Percentiles rank a stretch among this genome's conserved stretches.
Conservation (phyloP, 371 early-diverging fungal genomes). For the Mortierella sp. region DNA sequence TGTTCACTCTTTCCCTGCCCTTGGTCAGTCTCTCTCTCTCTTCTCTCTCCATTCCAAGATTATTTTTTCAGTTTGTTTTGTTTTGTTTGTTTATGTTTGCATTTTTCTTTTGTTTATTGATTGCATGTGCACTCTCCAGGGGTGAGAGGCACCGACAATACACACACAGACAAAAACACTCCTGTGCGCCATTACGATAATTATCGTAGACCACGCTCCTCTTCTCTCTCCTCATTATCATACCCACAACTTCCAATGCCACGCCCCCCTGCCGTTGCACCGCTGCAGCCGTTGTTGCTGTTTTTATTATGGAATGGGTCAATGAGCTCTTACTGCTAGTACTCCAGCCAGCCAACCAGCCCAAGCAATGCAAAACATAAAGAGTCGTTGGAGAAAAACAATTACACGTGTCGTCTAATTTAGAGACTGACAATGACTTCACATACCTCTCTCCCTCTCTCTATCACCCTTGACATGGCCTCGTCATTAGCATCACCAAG, state of each 20-base stretch:
- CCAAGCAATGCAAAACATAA: not conserved
- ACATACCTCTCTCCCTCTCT: not conserved
- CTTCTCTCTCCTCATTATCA: not conserved
- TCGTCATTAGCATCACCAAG: slow-evolving; percentile 21
- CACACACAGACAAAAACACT: too few relatives aligned
- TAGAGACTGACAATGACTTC: slow-evolving; percentile 10
- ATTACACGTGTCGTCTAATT: slow-evolving; percentile 6
- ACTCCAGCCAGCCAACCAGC: too few relatives aligned
- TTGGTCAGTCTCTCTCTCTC: not conserved
- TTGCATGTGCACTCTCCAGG: not conserved
- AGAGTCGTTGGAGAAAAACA: not conserved
- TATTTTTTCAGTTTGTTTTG: not conserved
- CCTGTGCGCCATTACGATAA: not conserved
- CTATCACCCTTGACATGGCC: not conserved
- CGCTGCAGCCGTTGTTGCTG: not conserved
- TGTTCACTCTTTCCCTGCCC: not conserved
- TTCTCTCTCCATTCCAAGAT: not conserved
- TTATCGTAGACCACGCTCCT: not conserved
- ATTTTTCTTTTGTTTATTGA: not conserved
- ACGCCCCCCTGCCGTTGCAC: not conserved
- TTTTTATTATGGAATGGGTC: too few relatives aligned
- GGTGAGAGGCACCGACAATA: not conserved
- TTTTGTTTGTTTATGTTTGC: slow-evolving; percentile 3
- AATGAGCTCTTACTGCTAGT: too few relatives aligned
- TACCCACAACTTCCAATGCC: not conserved